Conservation (phyloP, 2,329 filamentous ascomycete species). For the Metarhizium album region DNA sequence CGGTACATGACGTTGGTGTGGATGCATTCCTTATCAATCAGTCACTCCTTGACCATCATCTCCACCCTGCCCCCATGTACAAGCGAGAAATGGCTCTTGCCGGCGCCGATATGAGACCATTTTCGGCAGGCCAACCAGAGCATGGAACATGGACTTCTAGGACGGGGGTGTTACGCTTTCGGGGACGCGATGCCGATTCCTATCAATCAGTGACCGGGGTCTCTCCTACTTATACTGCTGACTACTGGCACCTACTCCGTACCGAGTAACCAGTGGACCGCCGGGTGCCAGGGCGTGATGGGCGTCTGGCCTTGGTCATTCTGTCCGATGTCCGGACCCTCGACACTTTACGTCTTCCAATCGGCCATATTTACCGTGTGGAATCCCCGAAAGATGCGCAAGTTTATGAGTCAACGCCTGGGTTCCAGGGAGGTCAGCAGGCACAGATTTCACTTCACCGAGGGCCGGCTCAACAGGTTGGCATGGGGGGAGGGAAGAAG, state of each 20-base stretch:
- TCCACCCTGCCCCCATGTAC: not conserved
- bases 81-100: not conserved
- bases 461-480: not conserved
- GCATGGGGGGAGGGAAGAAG: not conserved
- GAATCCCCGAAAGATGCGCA: not conserved
- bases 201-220: slow-evolving; percentile 7
- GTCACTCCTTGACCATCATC: not conserved
- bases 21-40: not conserved
- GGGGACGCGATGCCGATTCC: not conserved
- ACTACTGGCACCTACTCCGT: not conserved
- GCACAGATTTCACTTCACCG: not conserved
- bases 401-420: not conserved
- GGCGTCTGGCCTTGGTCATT: not conserved
- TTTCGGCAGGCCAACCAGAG: not conserved
- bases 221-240: too few relatives aligned
- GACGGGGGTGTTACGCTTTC: not conserved
- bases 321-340: not conserved
- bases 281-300: not conserved
- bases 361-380: not conserved
- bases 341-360: not conserved
- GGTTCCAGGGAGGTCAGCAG: not conserved
- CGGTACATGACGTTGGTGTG: not conserved
- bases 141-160: too few relatives aligned
- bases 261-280: too few relatives aligned
- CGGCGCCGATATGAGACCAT: not conserved